Evolutionary conservation across 2,329 filamentous ascomycete species (phyloP).

Genomic region (Aplosporella prunicola): DNA sequence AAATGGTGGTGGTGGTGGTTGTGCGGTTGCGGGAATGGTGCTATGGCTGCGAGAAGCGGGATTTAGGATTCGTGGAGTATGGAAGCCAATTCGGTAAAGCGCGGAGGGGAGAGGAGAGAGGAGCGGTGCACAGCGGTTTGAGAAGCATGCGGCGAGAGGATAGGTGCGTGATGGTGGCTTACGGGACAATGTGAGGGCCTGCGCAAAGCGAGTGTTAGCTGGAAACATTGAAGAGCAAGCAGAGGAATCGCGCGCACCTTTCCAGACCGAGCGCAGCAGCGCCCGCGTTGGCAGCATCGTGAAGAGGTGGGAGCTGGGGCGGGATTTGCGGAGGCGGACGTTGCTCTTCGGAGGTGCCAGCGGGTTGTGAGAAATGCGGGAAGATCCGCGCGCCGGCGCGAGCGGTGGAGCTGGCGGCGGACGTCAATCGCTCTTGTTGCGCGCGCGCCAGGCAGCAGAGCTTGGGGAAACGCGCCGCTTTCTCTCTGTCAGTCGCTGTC

Average conservation of each 20-base stretch:
- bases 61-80: not conserved
- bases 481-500: no score
- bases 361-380: no score
- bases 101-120: not conserved
- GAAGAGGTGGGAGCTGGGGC: not conserved
- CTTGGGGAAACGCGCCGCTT: no score
- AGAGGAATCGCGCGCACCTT: slow-evolving; percentile 49
- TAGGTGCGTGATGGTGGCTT: slow-evolving; percentile 31
- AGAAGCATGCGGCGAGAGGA: not conserved
- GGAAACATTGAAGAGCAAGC: slow-evolving; percentile 4
- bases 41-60: not conserved
- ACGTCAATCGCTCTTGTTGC: no score
- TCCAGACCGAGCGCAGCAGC: slow-evolving; percentile 69
- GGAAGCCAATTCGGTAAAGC: not conserved
- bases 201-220: slow-evolving; percentile 17
- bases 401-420: no score
- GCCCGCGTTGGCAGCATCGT: slow-evolving; percentile 41
- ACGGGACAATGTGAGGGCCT: slow-evolving; percentile 66
- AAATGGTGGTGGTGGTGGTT: slow-evolving; percentile 13
- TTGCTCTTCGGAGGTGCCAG: no score
- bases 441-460: no score
- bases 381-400: no score
- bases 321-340: no score
- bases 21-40: not conserved
- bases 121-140: not conserved